A percentile compares a stretch with the other conserved stretches of the same genome.
Conservation (phyloP, 768 basidiomycete species). For the Hypholoma fasciculare region DNA sequence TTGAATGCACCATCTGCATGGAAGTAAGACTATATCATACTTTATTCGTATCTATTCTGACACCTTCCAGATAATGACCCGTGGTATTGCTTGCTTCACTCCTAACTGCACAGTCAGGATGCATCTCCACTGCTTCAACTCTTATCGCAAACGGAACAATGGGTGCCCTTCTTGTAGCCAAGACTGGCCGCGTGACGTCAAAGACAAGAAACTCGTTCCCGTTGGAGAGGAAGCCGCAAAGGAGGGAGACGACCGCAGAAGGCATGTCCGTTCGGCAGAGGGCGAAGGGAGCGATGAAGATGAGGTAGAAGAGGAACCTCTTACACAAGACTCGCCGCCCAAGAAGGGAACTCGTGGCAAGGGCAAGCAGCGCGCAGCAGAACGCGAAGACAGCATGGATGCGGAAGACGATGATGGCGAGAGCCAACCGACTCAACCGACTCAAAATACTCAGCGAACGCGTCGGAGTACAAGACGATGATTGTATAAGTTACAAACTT, state of each 20-base stretch:
- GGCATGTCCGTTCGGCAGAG: slow-evolving; percentile 30
- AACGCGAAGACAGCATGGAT: slow-evolving; percentile 37
- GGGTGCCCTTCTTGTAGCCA: slow-evolving; percentile 57
- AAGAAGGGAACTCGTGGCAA: slow-evolving; percentile 9
- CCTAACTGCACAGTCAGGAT: slow-evolving; percentile 62
- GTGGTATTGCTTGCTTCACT: slow-evolving; percentile 62
- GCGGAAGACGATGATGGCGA: slow-evolving; percentile 37
- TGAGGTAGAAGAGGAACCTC: slow-evolving; percentile 34
- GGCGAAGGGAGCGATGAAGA: slow-evolving; percentile 45
- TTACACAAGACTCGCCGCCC: slow-evolving; percentile 26
- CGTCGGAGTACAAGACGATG: slow-evolving; percentile 25
- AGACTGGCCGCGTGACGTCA: slow-evolving; percentile 60
- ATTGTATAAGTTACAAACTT: slow-evolving; percentile 6
- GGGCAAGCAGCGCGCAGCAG: slow-evolving; percentile 12
- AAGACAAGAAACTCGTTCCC: slow-evolving; percentile 44
- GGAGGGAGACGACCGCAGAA: slow-evolving; percentile 54
- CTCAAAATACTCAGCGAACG: slow-evolving; percentile 24
- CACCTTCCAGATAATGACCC: slow-evolving; percentile 58
- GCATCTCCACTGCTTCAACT: slow-evolving; percentile 64
- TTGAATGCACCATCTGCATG: slow-evolving; percentile 74
- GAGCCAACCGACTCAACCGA: slow-evolving; percentile 11
- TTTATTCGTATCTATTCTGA: not conserved
- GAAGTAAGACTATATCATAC: slow-evolving; percentile 45
- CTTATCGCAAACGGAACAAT: slow-evolving; percentile 40
- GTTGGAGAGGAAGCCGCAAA: slow-evolving; percentile 72